phyloP scores from a whole-genome alignment of 805 yeast species.

The Yarrowia deformans region DNA sequence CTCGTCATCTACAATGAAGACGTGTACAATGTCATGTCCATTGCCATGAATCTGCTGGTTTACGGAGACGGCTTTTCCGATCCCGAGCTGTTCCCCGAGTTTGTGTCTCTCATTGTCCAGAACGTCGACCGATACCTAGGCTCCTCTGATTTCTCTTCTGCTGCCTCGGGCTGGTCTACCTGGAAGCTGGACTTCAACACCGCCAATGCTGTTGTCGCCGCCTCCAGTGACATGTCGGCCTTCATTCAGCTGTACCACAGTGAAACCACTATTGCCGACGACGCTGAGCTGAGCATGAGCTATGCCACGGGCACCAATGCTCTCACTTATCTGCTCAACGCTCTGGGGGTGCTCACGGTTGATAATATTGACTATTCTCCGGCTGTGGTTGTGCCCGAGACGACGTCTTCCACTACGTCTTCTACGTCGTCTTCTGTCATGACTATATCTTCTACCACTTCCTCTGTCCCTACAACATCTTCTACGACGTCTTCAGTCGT shows the following conservation, averaged over 20 bases:
- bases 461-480: background rate
- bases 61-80: constrained; percentile 9
- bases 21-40: constrained; percentile 9
- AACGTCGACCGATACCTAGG: constrained; percentile 9
- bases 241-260: background rate
- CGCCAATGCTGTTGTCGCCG: background rate
- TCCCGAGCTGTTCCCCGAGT: constrained; percentile 2
- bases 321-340: constrained; percentile 2
- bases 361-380: background rate
- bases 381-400: background rate
- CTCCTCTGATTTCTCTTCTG: background rate
- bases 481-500: background rate
- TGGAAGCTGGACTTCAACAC: constrained; percentile 9
- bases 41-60: background rate
- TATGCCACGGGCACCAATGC: background rate
- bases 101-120: background rate
- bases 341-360: background rate
- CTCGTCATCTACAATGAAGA: background rate
- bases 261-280: background rate
- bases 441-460: no score
- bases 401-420: no score
- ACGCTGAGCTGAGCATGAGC: background rate
- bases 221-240: background rate
- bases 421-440: no score
- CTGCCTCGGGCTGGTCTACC: background rate